Evolutionary conservation across 345 rosid species (phyloP), one percentile per base, ranked within the genome.

Genomic region (Crucihimalaya himalaica): DNA sequence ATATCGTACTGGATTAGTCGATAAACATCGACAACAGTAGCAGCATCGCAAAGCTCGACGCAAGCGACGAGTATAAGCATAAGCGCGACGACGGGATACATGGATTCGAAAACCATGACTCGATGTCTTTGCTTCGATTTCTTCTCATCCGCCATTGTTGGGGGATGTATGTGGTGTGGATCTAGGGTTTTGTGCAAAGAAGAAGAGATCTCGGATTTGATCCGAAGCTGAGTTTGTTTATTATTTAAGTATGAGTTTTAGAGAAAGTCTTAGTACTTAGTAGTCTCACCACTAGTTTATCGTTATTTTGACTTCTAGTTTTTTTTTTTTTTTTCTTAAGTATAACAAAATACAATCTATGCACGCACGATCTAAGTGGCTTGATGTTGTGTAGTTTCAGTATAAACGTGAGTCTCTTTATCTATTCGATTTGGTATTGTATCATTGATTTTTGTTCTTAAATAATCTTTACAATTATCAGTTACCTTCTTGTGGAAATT

Each of bases 1-100:
- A 92, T 90, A 48, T 95, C 99, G 43, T 95, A 95, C 64, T 95
- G 99, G 48, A 95, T 92, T 23, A 95, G 85, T 55, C 99, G 99
- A 83, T 95, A 95, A 50, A 92, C 99, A 75, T 95, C 97, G 47
- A 95, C 93, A 58, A 89, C 97, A 54, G 99, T 84, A 72, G 97
- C 97, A 1, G 97, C 97, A 58, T 85, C 97, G 74, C 97, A 88
- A 75, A 95, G 99, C 84, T 95, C 96, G 58, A 86, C 92, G 78
- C 90, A 92, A 68, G 97, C 92, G 3, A 95, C 83, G 71, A 95
- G 89, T 35, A 90, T 75, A 72, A 92, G 84, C 74, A 89, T 75
- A 1, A 95, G 79, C 0, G 97, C 85, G 6, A 92, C 57, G 67
- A 92, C 74, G 2, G 93, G 86, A 83, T 79, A 94, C 46, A 89